Conservation (phyloP, 2,329 filamentous ascomycete species). For the Xylaria sp. region DNA sequence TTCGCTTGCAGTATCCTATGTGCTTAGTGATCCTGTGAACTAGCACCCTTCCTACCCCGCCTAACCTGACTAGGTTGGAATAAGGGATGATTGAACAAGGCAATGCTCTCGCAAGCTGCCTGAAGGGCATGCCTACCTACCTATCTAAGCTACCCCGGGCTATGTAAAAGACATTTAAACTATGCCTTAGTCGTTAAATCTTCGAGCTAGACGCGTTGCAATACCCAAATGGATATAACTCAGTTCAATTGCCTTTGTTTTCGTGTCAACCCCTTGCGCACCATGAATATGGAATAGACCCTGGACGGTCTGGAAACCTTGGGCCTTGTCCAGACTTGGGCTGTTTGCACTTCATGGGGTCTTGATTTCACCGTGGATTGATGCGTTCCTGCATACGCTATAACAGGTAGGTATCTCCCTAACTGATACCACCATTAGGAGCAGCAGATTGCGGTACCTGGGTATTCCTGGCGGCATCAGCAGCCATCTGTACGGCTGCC, state of each 20-base stretch:
- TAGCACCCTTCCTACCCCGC: constrained; percentile 14
- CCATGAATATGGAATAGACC: constrained; percentile 20
- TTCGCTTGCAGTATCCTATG: constrained; percentile 17
- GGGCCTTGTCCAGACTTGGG: constrained; percentile 1
- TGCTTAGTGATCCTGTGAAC: constrained; percentile 14
- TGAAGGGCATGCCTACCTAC: constrained; percentile 28
- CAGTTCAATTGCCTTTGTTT: constrained; percentile 21
- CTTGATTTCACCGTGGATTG: background rate
- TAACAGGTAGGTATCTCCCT: constrained; percentile 13
- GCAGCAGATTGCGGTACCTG: constrained; percentile 26
- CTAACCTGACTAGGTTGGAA: constrained; percentile 21
- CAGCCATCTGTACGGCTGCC: constrained; percentile 38
- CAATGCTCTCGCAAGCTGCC: constrained; percentile 28
- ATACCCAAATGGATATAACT: constrained; percentile 32
- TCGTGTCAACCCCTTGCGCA: constrained; percentile 22
- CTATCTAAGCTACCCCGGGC: constrained; percentile 36
- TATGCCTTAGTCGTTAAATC: constrained; percentile 12
- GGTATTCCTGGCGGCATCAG: constrained; percentile 25
- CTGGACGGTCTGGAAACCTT: constrained; percentile 5
- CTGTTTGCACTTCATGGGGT: constrained; percentile 2
- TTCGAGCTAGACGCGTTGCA: constrained; percentile 17
- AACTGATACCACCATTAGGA: constrained; percentile 43
- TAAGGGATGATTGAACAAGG: constrained; percentile 23
- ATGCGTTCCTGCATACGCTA: background rate
- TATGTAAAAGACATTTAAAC: constrained; percentile 26